These are phyloP conservation scores for Xanthoconium purpureum DNA, from an alignment of 768 basidiomycete species.

Conservation along the genomic window DNA sequence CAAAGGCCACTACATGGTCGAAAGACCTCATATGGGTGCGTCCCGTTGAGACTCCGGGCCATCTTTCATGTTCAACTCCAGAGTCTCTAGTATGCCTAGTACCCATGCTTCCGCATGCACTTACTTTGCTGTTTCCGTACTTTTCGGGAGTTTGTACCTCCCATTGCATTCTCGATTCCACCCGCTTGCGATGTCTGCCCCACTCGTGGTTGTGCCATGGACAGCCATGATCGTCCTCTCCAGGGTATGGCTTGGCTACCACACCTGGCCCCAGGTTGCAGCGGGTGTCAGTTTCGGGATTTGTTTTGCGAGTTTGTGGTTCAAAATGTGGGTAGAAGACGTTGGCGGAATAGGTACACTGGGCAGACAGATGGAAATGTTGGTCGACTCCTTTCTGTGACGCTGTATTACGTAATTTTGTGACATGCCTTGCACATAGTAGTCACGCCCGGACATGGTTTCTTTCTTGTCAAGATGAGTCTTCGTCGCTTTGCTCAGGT, in stretches of 20 bases:
- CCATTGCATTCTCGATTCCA: slow-evolving; percentile 59
- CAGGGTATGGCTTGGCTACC: slow-evolving; percentile 73
- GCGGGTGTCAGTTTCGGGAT: slow-evolving; percentile 59
- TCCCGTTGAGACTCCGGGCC: neutral
- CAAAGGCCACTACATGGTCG: slow-evolving; percentile 49
- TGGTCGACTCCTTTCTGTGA: slow-evolving; percentile 17
- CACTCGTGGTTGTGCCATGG: slow-evolving; percentile 55
- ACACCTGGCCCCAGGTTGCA: slow-evolving; percentile 66
- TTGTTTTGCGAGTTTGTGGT: slow-evolving; percentile 53
- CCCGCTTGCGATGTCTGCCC: slow-evolving; percentile 27
- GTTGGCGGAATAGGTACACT: slow-evolving; percentile 20
- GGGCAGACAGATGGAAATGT: slow-evolving; percentile 12
- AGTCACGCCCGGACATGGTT: slow-evolving; percentile 19
- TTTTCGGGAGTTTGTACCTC: slow-evolving; percentile 54
- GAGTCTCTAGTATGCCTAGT: slow-evolving; percentile 68
- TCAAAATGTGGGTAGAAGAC: slow-evolving; percentile 49
- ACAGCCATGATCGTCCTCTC: slow-evolving; percentile 56
- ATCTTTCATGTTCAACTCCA: neutral
- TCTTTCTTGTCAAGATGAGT: slow-evolving; percentile 38
- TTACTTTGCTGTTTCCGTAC: slow-evolving; percentile 60
- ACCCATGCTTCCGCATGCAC: slow-evolving; percentile 73
- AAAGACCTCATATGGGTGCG: slow-evolving; percentile 69
- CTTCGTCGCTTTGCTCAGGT: slow-evolving; percentile 57
- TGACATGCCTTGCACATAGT: slow-evolving; percentile 23
- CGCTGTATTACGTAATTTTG: slow-evolving; percentile 19